A percentile compares a stretch with the other conserved stretches of the same genome.
These are phyloP conservation scores for Colletotrichum scovillei DNA, from an alignment of 2,329 filamentous ascomycete species.

Conservation along the genomic window DNA sequence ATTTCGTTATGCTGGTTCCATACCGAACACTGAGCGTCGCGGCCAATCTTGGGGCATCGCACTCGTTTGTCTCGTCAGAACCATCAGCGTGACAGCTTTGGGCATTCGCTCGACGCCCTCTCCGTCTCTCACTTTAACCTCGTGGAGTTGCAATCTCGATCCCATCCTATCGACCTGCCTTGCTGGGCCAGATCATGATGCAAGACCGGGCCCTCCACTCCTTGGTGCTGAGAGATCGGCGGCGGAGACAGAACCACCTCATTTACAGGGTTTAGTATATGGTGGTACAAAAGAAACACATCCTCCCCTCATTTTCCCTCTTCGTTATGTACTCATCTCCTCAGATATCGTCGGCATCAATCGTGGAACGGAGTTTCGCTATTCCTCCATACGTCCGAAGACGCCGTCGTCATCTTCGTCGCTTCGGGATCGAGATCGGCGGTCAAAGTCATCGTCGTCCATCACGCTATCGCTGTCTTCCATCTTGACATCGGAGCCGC, in stretches of 20 bases:
- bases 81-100: constrained; percentile 46
- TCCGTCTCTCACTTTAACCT: constrained; percentile 78
- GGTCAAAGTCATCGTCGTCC: constrained; percentile 76
- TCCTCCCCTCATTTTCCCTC: constrained; percentile 41
- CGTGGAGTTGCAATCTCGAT: constrained; percentile 64
- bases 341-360: constrained; percentile 35
- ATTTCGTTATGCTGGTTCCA: constrained; percentile 27
- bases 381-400: constrained; percentile 97
- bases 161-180: constrained; percentile 24
- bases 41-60: constrained; percentile 26
- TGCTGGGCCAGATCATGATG: constrained; percentile 26
- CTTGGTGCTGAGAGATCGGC: constrained; percentile 74
- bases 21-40: constrained; percentile 27
- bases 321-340: constrained; percentile 38
- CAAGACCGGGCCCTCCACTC: constrained; percentile 65
- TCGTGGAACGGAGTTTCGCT: constrained; percentile 38
- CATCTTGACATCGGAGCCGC: constrained; percentile 72
- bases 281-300: constrained; percentile 63
- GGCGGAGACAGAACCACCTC: constrained; percentile 72
- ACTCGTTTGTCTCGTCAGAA: constrained; percentile 34
- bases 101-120: constrained; percentile 72
- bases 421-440: constrained; percentile 71
- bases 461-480: constrained; percentile 72
- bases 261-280: constrained; percentile 55
- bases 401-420: constrained; percentile 96